Evolutionary conservation across 176 grass and related monocot genomes (phyloP).

Genomic region (Lolium rigidum): DNA sequence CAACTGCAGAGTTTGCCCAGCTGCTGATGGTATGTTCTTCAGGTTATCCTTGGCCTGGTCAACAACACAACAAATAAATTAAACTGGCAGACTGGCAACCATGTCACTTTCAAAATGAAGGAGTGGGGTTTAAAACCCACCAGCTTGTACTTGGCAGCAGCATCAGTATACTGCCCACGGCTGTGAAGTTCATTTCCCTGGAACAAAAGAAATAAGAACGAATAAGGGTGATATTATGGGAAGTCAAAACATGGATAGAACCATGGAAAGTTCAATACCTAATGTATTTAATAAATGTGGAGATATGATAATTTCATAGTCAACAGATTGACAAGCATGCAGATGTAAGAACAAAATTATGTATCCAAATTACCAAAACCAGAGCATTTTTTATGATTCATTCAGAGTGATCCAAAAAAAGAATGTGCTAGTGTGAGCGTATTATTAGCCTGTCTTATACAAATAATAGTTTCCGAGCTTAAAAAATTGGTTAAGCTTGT

Average conservation of each 20-base stretch:
- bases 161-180: constrained; percentile 69
- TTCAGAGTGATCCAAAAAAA: constrained; percentile 14
- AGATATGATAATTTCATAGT: background rate
- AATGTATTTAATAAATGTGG: background rate
- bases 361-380: constrained; percentile 10
- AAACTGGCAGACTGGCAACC: background rate
- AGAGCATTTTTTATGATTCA: background rate
- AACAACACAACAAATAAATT: constrained; percentile 35
- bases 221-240: constrained; percentile 13
- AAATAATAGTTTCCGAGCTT: background rate
- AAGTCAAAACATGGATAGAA: constrained; percentile 24
- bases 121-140: constrained; percentile 54
- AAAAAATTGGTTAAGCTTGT: background rate
- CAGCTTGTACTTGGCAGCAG: constrained; percentile 86
- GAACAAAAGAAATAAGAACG: constrained; percentile 29
- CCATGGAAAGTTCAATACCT: background rate
- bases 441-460: constrained; percentile 24
- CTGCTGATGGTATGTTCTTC: constrained; percentile 61
- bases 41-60: constrained; percentile 89
- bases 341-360: constrained; percentile 5
- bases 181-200: constrained; percentile 95
- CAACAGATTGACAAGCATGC: background rate
- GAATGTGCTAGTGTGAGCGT: constrained; percentile 5
- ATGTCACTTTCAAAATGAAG: constrained; percentile 11
- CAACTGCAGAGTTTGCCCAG: constrained; percentile 63